phyloP scores from a whole-genome alignment of 108 stramenopile genomes.

The Mediolabrus comicus region DNA sequence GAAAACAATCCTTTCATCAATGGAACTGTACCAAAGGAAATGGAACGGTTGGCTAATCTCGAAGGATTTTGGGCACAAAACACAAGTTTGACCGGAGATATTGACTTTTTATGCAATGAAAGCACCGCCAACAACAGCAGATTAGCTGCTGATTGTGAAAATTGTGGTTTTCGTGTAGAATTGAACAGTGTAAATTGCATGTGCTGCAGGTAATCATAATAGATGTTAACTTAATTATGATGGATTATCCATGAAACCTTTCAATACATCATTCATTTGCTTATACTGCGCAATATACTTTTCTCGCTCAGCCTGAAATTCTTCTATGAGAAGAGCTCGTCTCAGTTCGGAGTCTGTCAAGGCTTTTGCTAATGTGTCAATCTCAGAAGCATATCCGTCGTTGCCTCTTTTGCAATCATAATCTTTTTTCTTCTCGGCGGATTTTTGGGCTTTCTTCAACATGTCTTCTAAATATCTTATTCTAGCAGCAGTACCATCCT shows the following conservation, averaged over 20 bases:
- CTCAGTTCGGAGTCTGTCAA: slow-evolving; percentile 28
- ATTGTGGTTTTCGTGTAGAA: too few species aligned
- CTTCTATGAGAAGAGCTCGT: slow-evolving; percentile 26
- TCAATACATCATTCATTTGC: slow-evolving; percentile 23
- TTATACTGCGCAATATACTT: slow-evolving; percentile 26
- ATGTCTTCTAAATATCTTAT: slow-evolving; percentile 38
- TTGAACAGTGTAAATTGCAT: background rate
- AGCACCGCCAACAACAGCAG: too few species aligned
- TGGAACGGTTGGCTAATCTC: too few species aligned
- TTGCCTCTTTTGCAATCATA: background rate
- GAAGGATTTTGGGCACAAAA: too few species aligned
- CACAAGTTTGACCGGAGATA: too few species aligned
- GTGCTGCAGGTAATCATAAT: background rate
- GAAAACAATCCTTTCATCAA: too few species aligned
- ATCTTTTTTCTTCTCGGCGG: background rate
- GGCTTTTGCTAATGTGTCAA: slow-evolving; percentile 21
- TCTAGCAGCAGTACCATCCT: slow-evolving; percentile 28
- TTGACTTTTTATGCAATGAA: too few species aligned
- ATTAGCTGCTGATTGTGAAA: too few species aligned
- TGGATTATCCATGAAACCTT: slow-evolving; percentile 2
- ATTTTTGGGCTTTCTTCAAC: slow-evolving; percentile 9
- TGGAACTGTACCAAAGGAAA: too few species aligned
- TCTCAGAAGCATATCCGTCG: background rate
- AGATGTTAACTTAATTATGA: background rate
- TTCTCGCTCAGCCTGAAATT: slow-evolving; percentile 28